These are phyloP conservation scores for Symbiotaphrina buchneri DNA, from an alignment of 495 filamentous ascomycete species.

Conservation along the genomic window DNA sequence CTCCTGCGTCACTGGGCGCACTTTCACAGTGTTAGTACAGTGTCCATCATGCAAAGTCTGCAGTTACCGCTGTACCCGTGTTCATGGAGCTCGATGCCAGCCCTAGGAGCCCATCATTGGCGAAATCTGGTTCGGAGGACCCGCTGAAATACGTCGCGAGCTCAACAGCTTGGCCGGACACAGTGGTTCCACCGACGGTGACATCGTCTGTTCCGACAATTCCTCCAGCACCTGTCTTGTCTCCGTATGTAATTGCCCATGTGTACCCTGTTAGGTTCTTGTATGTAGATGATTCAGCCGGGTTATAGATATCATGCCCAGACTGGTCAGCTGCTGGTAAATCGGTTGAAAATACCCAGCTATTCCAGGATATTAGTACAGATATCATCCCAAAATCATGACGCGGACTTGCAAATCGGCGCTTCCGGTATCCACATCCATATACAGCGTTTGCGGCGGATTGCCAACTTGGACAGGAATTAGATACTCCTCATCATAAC, in stretches of 20 bases:
- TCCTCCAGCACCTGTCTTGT: conserved; percentile 40
- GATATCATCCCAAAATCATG: conserved; percentile 6
- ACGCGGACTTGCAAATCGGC: conserved; percentile 39
- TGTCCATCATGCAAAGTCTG: not conserved
- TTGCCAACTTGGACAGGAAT: conserved; percentile 41
- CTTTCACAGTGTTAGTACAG: conserved; percentile 6
- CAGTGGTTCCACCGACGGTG: conserved; percentile 38
- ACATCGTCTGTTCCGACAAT: conserved; percentile 51
- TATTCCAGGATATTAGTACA: conserved; percentile 7
- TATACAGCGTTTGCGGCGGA: conserved; percentile 32
- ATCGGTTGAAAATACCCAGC: conserved; percentile 29
- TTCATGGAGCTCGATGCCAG: conserved; percentile 52
- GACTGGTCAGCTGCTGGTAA: conserved; percentile 20
- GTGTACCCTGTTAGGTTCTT: conserved; percentile 25
- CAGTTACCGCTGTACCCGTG: conserved; percentile 14
- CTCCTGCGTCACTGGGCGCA: conserved; percentile 31
- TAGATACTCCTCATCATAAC: conserved; percentile 39
- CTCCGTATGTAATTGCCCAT: conserved; percentile 54
- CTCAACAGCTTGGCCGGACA: conserved; percentile 44
- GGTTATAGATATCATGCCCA: conserved; percentile 41
- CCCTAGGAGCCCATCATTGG: conserved; percentile 50
- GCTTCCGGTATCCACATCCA: conserved; percentile 59
- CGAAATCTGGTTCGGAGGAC: conserved; percentile 31
- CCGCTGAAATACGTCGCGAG: conserved; percentile 35
- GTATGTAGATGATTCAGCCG: conserved; percentile 19